phyloP scores from a whole-genome alignment of 177 flowering plant species.

The Telopea speciosissima region DNA sequence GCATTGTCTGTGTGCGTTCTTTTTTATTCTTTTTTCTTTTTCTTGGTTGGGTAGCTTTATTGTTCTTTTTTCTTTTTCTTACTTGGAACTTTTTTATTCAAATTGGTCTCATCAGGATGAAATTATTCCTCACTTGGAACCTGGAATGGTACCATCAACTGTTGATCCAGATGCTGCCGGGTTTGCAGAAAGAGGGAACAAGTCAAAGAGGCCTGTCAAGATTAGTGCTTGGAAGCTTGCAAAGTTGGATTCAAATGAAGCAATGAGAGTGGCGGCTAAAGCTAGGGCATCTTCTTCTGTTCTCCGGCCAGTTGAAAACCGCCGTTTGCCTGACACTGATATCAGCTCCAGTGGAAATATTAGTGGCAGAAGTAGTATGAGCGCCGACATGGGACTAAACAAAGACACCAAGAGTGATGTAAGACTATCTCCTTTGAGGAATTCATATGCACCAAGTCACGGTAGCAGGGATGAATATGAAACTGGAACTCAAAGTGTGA shows the following conservation, averaged over 20 bases:
- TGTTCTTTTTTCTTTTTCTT: not conserved
- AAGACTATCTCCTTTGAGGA: conserved; percentile 37
- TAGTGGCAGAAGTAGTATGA: conserved; percentile 73
- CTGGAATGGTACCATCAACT: conserved; percentile 91
- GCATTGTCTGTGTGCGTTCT: not conserved
- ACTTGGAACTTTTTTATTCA: not conserved
- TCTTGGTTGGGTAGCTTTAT: not conserved
- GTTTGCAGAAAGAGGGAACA: conserved; percentile 37
- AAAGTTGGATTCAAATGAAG: conserved; percentile 77
- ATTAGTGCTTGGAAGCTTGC: conserved; percentile 97
- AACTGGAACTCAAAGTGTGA: conserved; percentile 73
- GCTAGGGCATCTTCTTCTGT: conserved; percentile 98
- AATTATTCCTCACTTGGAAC: conserved; percentile 90
- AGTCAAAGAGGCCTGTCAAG: conserved; percentile 58
- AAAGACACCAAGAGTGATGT: conserved; percentile 49
- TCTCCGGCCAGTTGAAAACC: conserved; percentile 67
- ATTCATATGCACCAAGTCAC: conserved; percentile 70
- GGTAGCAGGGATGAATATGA: conserved; percentile 83
- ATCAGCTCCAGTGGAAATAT: conserved; percentile 70
- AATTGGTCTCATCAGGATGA: conserved; percentile 59
- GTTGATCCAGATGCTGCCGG: conserved; percentile 90
- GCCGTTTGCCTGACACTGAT: conserved; percentile 49
- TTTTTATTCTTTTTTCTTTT: not conserved
- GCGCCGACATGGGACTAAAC: conserved; percentile 54
- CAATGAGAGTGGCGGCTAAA: conserved; percentile 82